Conservation (phyloP, 192 early-diverging fungal species). For the Coemansia sp. region DNA sequence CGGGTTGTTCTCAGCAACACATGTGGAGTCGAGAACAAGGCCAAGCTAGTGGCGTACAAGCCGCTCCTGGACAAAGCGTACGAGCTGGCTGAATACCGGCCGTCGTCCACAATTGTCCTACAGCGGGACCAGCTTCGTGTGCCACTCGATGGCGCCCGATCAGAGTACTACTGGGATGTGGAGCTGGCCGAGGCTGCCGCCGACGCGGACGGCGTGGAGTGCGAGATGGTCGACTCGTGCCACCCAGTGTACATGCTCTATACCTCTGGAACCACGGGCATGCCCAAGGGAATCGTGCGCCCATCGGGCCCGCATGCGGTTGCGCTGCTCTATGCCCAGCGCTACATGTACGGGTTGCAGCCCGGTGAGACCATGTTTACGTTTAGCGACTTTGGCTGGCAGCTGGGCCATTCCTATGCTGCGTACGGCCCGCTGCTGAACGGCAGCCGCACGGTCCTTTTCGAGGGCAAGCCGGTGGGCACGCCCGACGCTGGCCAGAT, state of each 20-base stretch:
- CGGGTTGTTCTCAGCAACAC: conserved; percentile 68
- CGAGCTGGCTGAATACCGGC: conserved; percentile 42
- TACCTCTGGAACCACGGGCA: conserved; percentile 69
- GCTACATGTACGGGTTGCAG: conserved; percentile 64
- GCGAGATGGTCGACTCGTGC: conserved; percentile 54
- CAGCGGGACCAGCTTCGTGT: conserved; percentile 57
- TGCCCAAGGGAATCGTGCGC: conserved; percentile 63
- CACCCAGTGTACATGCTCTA: conserved; percentile 83
- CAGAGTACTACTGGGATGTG: conserved; percentile 50
- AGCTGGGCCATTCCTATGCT: conserved; percentile 78
- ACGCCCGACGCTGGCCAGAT: conserved; percentile 75
- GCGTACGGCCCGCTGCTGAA: conserved; percentile 73
- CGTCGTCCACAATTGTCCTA: conserved; percentile 56
- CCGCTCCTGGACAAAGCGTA: conserved; percentile 72
- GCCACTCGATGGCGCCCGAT: conserved; percentile 33
- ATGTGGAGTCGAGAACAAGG: conserved; percentile 72
- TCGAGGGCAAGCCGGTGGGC: conserved; percentile 81
- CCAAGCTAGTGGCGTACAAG: conserved; percentile 65
- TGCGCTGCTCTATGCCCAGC: conserved; percentile 61
- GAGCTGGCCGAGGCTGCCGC: conserved; percentile 46
- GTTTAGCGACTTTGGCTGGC: conserved; percentile 85
- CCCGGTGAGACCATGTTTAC: conserved; percentile 74
- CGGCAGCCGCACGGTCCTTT: conserved; percentile 73
- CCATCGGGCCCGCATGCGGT: conserved; percentile 67
- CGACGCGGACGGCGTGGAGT: conserved; percentile 42